These are phyloP conservation scores for Talaromyces borbonicus DNA, from an alignment of 495 filamentous ascomycete genomes.

Conservation along the genomic window DNA sequence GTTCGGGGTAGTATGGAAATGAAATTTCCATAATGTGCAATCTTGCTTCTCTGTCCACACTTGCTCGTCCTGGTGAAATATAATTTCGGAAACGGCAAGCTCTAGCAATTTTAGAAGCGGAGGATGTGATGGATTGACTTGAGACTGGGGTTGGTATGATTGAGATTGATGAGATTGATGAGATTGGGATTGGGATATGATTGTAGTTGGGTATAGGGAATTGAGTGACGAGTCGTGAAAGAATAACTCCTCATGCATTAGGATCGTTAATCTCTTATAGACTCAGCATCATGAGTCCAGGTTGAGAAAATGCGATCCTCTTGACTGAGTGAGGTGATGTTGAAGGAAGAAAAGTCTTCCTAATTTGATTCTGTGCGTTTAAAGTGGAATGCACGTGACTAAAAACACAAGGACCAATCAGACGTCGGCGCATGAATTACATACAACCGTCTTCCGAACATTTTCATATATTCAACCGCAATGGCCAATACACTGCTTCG, in stretches of 20 bases:
- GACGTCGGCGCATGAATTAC: neutral
- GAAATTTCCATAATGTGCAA: constrained; percentile 21
- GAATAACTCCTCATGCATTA: no score
- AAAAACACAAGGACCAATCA: neutral
- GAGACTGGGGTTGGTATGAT: no score
- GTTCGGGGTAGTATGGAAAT: constrained; percentile 27
- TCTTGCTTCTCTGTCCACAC: constrained; percentile 64
- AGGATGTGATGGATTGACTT: no score
- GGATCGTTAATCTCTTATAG: no score
- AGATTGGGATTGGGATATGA: no score
- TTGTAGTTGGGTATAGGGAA: no score
- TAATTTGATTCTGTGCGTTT: no score
- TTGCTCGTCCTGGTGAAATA: constrained; percentile 42
- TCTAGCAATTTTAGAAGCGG: constrained; percentile 57
- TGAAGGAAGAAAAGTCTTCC: neutral
- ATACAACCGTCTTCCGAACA: no score
- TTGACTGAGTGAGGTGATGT: neutral
- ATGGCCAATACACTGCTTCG: no score
- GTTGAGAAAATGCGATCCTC: neutral
- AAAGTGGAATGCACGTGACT: constrained; percentile 2
- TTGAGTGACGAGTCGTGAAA: no score
- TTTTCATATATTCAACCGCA: no score
- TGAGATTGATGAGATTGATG: no score
- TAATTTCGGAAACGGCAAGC: constrained; percentile 49
- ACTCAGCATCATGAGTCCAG: constrained; percentile 4